Conservation (phyloP, 805 yeast genomes). For the Metschnikowia bowlesiae region DNA sequence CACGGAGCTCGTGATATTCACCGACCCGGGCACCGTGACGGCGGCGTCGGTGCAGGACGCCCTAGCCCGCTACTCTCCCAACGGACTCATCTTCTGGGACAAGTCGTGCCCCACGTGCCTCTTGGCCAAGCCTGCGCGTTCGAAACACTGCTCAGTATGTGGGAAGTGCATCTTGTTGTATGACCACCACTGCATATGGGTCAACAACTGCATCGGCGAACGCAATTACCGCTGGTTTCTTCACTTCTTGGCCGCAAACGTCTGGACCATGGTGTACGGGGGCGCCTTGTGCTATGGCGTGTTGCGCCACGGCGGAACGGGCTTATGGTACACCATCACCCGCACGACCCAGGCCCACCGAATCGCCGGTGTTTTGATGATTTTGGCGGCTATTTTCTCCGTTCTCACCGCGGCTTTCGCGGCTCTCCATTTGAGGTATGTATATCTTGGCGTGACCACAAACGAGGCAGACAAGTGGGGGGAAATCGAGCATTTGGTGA, state of each 20-base stretch:
- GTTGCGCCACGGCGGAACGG: neutral
- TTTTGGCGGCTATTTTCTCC: conserved; percentile 43
- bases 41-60: conserved; percentile 10
- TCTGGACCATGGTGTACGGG: conserved; percentile 39
- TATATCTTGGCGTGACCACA: conserved; percentile 68
- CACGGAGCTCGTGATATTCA: conserved; percentile 35
- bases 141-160: conserved; percentile 65
- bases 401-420: conserved; percentile 40
- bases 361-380: conserved; percentile 39
- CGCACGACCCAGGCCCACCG: conserved; percentile 30
- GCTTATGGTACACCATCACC: conserved; percentile 21
- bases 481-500: conserved; percentile 40
- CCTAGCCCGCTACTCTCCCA: conserved; percentile 31
- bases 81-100: conserved; percentile 50
- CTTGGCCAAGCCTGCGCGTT: conserved; percentile 50
- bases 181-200: conserved; percentile 65
- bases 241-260: conserved; percentile 45
- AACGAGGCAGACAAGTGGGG: conserved; percentile 74
- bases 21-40: conserved; percentile 41
- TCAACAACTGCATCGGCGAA: conserved; percentile 71
- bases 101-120: conserved; percentile 47
- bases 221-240: conserved; percentile 61
- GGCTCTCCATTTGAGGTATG: conserved; percentile 33
- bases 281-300: conserved; percentile 24
- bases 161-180: conserved; percentile 43